Percentiles rank a stretch among this genome's conserved stretches.
phyloP scores from a whole-genome alignment of 305 asterid species.

The Fraxinus angustifolia region DNA sequence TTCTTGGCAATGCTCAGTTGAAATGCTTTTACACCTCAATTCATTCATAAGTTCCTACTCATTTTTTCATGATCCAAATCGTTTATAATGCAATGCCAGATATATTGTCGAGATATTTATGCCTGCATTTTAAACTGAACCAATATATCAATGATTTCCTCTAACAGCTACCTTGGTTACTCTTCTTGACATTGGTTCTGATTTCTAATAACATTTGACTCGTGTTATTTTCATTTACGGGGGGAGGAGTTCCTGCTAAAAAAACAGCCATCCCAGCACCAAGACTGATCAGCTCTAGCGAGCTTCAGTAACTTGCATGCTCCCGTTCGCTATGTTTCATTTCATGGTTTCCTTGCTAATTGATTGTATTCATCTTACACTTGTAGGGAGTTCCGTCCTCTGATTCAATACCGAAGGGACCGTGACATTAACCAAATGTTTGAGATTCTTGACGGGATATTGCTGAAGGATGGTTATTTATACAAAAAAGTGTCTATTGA shows the following conservation, averaged over 20 bases:
- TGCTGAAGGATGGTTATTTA: slow-evolving; percentile 90
- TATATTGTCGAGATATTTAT: background rate
- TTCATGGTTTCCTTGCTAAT: slow-evolving; percentile 17
- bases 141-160: background rate
- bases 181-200: background rate
- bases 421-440: slow-evolving; percentile 70
- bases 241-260: slow-evolving; percentile 73
- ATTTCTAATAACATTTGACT: slow-evolving; percentile 12
- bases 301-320: slow-evolving; percentile 66
- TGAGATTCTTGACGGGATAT: slow-evolving; percentile 89
- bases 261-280: slow-evolving; percentile 68
- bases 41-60: background rate
- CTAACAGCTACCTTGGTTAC: background rate
- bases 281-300: slow-evolving; percentile 82
- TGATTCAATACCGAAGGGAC: slow-evolving; percentile 76
- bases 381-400: slow-evolving; percentile 88
- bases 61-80: slow-evolving; percentile 4
- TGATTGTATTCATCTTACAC: slow-evolving; percentile 15
- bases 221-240: slow-evolving; percentile 36
- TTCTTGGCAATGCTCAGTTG: slow-evolving; percentile 1
- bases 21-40: background rate
- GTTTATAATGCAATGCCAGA: slow-evolving; percentile 6
- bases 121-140: background rate
- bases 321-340: slow-evolving; percentile 17
- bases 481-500: slow-evolving; percentile 73